Base-by-base conservation (phyloP, 1,284 basidiomycete genomes). In the Ceratobasidium sp. region DNA sequence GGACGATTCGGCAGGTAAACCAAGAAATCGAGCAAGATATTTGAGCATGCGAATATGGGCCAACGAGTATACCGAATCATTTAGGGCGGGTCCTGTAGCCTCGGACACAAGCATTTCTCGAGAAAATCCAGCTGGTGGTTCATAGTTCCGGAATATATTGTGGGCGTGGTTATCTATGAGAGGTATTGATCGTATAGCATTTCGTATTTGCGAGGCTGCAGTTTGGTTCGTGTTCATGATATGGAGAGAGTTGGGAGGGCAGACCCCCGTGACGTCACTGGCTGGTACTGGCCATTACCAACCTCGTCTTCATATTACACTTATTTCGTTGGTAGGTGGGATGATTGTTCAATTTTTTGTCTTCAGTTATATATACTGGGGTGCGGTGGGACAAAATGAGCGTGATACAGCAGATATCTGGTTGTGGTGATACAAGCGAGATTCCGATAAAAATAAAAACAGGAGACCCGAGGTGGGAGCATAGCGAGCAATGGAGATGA, bases 101-200 rank as follows among this genome's bases (percentile, higher is more conserved):
- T 92, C 91, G 2, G 89, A 90, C 56, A 90, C 81, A 58, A 91
- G 79, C 0, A 86, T 87, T 75, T 92, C 88, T 75, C 92, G 86
- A 0, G 87, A 84, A 11, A 89, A 79, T 4, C 43, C 37, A 0
- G 79, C 79, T 56, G 85, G 78, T 31, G 87, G 85, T 66, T 86
- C 79, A 29, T 82, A 81, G 13, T 81, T 83, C 31, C 83, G 82
- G 43, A 93, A 83, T 31, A 93, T 83, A 1, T 91, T 89, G 79
- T 93, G 91, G 0, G 91, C 89, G 79, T 93, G 91, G 79, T 92
- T 92, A 81, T 92, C 91, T 79, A 91, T 90, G 0, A 84, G 84
- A 11, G 86, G 87, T 39, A 68, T 68, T n/a, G 34, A 29, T 16
- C 16, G 3, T 54, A 68, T 68, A 43, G 27, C 51, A 4, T 54